Percentiles rank a stretch among this genome's conserved stretches.
phyloP scores from a whole-genome alignment of 331 rosid species.

The Arachis monticola region DNA sequence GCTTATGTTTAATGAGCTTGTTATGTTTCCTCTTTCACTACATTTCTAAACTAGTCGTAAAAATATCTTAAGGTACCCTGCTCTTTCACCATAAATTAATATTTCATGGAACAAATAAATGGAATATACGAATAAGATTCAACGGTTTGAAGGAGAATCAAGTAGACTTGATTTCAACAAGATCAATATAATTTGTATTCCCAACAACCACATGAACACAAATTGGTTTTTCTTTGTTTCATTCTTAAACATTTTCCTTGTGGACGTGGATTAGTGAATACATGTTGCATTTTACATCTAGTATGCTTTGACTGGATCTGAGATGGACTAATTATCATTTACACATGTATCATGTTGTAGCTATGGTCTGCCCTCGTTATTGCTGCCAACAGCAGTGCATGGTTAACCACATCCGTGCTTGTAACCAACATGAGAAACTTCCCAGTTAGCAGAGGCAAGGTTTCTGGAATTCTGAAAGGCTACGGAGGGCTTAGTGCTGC shows the following conservation, averaged over 20 bases:
- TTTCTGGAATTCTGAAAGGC: slow-evolving; percentile 80
- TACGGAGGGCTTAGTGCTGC: slow-evolving; percentile 84
- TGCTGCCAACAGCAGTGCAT: slow-evolving; percentile 77
- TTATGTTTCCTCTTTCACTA: not conserved
- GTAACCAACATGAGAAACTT: slow-evolving; percentile 93
- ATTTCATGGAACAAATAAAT: not conserved
- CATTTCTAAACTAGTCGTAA: not conserved
- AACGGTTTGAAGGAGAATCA: no score
- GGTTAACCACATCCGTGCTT: slow-evolving; percentile 76
- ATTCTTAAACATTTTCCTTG: not conserved
- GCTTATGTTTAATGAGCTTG: not conserved
- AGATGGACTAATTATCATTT: not conserved
- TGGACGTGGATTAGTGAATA: not conserved
- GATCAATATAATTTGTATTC: not conserved
- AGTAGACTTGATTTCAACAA: no score
- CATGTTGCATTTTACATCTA: slow-evolving; percentile 13
- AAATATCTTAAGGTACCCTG: not conserved
- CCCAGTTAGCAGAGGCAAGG: slow-evolving; percentile 72
- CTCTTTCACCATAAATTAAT: not conserved
- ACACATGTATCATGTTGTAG: slow-evolving; percentile 45
- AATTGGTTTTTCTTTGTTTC: no score
- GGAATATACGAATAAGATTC: not conserved
- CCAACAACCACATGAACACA: not conserved
- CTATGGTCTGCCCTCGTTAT: slow-evolving; percentile 70
- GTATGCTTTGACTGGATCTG: not conserved